A percentile compares a stretch with the other conserved stretches of the same genome.
These are phyloP conservation scores for Yarrowia keelungensis DNA, from an alignment of 805 yeast species.

Conservation along the genomic window DNA sequence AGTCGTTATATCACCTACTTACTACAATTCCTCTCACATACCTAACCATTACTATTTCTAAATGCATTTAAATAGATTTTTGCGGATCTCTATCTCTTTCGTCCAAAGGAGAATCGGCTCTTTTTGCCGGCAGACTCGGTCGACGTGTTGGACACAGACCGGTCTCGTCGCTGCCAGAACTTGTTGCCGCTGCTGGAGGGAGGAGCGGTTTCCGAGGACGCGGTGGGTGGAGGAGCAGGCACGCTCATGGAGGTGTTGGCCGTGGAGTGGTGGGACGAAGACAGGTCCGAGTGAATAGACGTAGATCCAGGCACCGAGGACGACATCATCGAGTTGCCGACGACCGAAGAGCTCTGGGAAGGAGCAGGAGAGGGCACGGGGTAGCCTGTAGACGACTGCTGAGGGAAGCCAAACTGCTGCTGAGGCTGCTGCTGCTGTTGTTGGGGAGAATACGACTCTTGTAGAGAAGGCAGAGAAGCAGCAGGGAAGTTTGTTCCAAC, in stretches of 20 bases:
- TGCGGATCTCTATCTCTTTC: constrained; percentile 6
- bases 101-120: constrained; percentile 37
- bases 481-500: constrained; percentile 3
- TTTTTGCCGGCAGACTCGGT: constrained; percentile 33
- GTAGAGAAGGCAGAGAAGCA: constrained; percentile 17
- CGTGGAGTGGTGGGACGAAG: constrained; percentile 28
- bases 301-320: constrained; percentile 30
- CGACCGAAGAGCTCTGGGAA: constrained; percentile 18
- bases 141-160: constrained; percentile 34
- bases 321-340: constrained; percentile 30
- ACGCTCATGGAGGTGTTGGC: constrained; percentile 30
- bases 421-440: constrained; percentile 15
- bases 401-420: constrained; percentile 26
- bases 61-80: constrained; percentile 25
- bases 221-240: constrained; percentile 22
- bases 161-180: constrained; percentile 39
- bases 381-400: constrained; percentile 9
- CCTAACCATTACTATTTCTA: constrained; percentile 17
- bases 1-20: too few species aligned
- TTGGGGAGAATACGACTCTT: constrained; percentile 7
- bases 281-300: constrained; percentile 34
- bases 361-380: constrained; percentile 28
- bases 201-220: constrained; percentile 1
- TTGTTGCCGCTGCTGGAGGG: constrained; percentile 34
- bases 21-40: neutral